A percentile compares a stretch with the other conserved stretches of the same genome.
These are phyloP conservation scores for Penicillium polonicum DNA, from an alignment of 2,329 filamentous ascomycete genomes.

Conservation along the genomic window DNA sequence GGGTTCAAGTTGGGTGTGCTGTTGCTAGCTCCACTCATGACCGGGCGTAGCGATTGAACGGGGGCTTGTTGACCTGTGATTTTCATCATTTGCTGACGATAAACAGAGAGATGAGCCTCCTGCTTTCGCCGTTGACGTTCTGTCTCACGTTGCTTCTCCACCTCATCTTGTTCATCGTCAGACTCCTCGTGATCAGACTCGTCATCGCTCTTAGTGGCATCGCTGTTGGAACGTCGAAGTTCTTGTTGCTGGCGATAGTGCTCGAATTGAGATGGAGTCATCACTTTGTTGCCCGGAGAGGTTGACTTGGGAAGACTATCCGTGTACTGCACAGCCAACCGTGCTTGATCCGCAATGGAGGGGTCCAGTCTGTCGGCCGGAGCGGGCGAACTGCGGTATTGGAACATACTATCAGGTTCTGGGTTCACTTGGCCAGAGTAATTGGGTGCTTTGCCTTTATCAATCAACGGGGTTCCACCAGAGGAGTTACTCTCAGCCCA, in stretches of 20 bases:
- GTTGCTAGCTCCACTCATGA: constrained; percentile 55
- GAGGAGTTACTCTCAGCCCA: constrained; percentile 23
- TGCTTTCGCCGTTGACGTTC: constrained; percentile 80
- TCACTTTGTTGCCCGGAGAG: constrained; percentile 67
- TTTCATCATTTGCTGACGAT: constrained; percentile 96
- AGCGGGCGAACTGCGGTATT: constrained; percentile 15
- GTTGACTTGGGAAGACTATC: constrained; percentile 35
- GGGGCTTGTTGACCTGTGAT: constrained; percentile 72
- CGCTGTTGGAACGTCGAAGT: constrained; percentile 61
- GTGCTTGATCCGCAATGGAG: constrained; percentile 45
- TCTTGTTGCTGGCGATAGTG: constrained; percentile 68
- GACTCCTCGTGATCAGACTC: constrained; percentile 63
- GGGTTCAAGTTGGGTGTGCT: constrained; percentile 61
- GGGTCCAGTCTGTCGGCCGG: constrained; percentile 23
- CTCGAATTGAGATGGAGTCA: constrained; percentile 88
- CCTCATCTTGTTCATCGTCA: constrained; percentile 76
- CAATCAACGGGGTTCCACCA: constrained; percentile 30
- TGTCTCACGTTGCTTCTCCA: constrained; percentile 69
- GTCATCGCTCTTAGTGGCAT: constrained; percentile 48
- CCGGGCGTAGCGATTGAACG: constrained; percentile 53
- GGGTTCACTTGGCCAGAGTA: constrained; percentile 12
- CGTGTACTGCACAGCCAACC: constrained; percentile 48
- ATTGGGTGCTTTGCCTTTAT: constrained; percentile 18
- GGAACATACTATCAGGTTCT: constrained; percentile 16
- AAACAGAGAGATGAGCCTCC: constrained; percentile 84